phyloP scores from a whole-genome alignment of 192 early-diverging fungal species.

The Rhizophagus clarus region DNA sequence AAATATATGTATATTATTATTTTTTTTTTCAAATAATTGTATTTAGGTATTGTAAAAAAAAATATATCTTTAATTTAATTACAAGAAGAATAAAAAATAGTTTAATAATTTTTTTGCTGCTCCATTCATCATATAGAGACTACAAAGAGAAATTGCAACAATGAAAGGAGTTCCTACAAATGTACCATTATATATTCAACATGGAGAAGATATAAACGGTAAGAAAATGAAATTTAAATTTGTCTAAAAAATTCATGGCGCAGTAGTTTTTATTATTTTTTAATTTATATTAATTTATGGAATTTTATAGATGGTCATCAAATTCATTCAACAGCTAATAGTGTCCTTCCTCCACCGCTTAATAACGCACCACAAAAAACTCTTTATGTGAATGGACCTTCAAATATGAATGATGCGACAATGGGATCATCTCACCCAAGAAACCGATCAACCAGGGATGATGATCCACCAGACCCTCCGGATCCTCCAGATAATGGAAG shows the following conservation, averaged over 20 bases:
- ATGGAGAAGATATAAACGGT: neutral
- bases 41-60: too few species aligned
- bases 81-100: too few species aligned
- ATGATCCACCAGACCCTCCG: neutral
- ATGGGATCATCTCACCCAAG: neutral
- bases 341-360: neutral
- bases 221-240: too few species aligned
- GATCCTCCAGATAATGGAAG: neutral
- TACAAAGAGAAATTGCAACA: constrained; percentile 43
- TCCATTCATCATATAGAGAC: constrained; percentile 27
- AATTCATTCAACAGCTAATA: too few species aligned
- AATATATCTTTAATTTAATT: too few species aligned
- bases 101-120: neutral
- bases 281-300: too few species aligned
- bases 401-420: neutral
- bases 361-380: neutral
- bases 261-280: neutral
- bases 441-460: neutral
- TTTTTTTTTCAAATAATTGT: too few species aligned
- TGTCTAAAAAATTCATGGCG: neutral
- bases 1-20: too few species aligned
- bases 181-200: constrained; percentile 33
- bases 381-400: neutral
- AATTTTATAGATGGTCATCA: too few species aligned
- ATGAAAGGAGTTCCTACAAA: constrained; percentile 36